Evolutionary conservation across 2,329 filamentous ascomycete genomes (phyloP).

Genomic region (Exophiala calicioides): DNA sequence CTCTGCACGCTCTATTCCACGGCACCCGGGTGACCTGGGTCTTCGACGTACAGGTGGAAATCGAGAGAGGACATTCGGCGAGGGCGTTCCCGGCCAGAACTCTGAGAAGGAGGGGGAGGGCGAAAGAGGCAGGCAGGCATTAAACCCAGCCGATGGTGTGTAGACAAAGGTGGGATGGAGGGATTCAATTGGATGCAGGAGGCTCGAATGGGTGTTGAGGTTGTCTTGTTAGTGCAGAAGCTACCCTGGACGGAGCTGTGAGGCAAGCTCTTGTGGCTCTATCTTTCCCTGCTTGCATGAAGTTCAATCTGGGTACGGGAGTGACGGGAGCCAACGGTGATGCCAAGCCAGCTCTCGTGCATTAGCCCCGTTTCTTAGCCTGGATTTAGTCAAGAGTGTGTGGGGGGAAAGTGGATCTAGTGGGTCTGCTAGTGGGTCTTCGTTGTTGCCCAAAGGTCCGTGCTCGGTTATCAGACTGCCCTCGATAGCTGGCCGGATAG

Average conservation of each 20-base stretch:
- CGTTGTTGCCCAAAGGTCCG: neutral
- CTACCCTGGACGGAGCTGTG: conserved; percentile 14
- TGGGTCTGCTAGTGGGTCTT: neutral
- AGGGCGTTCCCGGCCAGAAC: conserved; percentile 12
- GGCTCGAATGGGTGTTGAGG: conserved; percentile 10
- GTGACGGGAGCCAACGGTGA: conserved; percentile 27
- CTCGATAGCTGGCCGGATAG: too few species aligned
- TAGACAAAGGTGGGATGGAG: conserved; percentile 11
- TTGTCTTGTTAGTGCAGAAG: conserved; percentile 19
- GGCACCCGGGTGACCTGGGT: too few species aligned
- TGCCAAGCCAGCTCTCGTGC: conserved; percentile 26
- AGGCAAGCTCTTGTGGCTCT: conserved; percentile 6
- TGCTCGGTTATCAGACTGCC: too few species aligned
- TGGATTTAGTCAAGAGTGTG: neutral
- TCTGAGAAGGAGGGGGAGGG: conserved; percentile 4
- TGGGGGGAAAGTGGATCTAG: neutral
- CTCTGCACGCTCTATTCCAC: too few species aligned
- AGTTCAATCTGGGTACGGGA: conserved; percentile 27
- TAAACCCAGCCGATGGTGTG: conserved; percentile 18
- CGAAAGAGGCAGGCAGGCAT: conserved; percentile 3
- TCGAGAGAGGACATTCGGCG: neutral
- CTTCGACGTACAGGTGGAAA: too few species aligned
- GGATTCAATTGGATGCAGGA: conserved; percentile 15
- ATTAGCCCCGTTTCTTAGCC: conserved; percentile 15
- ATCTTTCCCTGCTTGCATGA: conserved; percentile 17